Base-by-base conservation (phyloP, 495 filamentous ascomycete genomes). In the Aspergillus sparsus region DNA sequence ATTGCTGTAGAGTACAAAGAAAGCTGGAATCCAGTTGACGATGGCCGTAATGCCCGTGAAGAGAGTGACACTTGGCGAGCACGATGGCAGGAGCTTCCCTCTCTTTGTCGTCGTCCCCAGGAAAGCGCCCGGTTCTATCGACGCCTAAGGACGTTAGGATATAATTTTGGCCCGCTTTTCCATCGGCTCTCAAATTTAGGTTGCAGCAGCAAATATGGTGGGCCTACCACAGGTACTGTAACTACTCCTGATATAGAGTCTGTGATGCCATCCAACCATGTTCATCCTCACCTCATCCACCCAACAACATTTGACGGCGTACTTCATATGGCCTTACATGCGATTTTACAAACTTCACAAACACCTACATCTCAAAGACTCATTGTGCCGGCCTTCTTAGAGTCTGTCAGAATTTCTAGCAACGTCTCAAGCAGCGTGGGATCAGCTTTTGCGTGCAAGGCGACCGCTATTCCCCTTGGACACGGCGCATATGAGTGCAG, bases 301-400 rank as follows among this genome's bases (percentile, higher is more conserved):
- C 57, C 57, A 7, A 53, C 49, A 3, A 59, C 57, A 2, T 16
- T 59, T 2, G 57, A 59, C 35, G 37, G 37, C 31, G 37, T 46
- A 1, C 8, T 59, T 3, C 57, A 59, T 6, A 6, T 18, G 12
- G 44, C n/a, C 5, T 8, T 46, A 18, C 13, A n/a, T 6, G 44
- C 44, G 0, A 46, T 46, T 18, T n/a, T n/a, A 15, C n/a, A 15
- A 18, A 18, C 11, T 18, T 15, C 44, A 15, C 44, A 6, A 18
- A 18, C n/a, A 15, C 8, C n/a, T 15, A 15, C 42, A 1, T 12
- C 18, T 7, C 12, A 18, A 15, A n/a, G 44, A n/a, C 13, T n/a
- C 9, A 46, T 8, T 6, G 44, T 46, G 6, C 44, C 44, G 1
- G 31, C 57, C 8, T 34, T 54, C n/a, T 41, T 54, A 9, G 35